A percentile compares a stretch with the other conserved stretches of the same genome.
Evolutionary conservation across 2,329 filamentous ascomycete genomes (phyloP).

Genomic region (Westerdykella sp.): DNA sequence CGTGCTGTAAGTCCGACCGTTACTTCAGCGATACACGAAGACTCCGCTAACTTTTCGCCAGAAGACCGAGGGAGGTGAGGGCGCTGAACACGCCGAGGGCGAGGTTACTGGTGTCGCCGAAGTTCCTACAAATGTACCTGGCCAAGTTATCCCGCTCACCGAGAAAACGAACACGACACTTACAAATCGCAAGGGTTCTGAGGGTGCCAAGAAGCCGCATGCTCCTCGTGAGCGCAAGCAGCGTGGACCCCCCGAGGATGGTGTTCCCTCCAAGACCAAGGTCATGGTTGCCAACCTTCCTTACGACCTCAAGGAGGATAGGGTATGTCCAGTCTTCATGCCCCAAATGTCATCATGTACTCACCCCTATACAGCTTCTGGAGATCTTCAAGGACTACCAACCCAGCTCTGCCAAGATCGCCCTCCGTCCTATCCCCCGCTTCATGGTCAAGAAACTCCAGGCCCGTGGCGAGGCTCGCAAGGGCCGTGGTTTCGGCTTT

Average conservation of each 20-base stretch:
- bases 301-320: conserved; percentile 96
- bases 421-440: conserved; percentile 92
- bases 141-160: conserved; percentile 46
- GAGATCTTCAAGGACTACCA: conserved; percentile 92
- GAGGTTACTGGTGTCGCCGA: conserved; percentile 41
- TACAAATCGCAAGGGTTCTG: conserved; percentile 48
- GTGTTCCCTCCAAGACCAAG: conserved; percentile 98
- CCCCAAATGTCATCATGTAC: background rate
- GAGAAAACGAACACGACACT: conserved; percentile 50
- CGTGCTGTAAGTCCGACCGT: conserved; percentile 57
- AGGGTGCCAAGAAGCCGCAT: conserved; percentile 42
- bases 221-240: conserved; percentile 60
- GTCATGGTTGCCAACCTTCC: conserved; percentile 99
- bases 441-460: conserved; percentile 99
- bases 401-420: conserved; percentile 94
- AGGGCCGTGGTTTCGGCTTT: conserved; percentile 98
- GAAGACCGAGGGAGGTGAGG: conserved; percentile 38
- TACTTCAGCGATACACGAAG: conserved; percentile 8
- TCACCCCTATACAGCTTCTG: conserved; percentile 63
- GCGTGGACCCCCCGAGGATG: conserved; percentile 94
- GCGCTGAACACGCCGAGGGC: conserved; percentile 41
- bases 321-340: conserved; percentile 53
- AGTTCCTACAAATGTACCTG: conserved; percentile 46
- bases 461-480: conserved; percentile 94
- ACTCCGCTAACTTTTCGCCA: conserved; percentile 13